Conservation (phyloP, 768 basidiomycete species). For the Calocybe cyanea region DNA sequence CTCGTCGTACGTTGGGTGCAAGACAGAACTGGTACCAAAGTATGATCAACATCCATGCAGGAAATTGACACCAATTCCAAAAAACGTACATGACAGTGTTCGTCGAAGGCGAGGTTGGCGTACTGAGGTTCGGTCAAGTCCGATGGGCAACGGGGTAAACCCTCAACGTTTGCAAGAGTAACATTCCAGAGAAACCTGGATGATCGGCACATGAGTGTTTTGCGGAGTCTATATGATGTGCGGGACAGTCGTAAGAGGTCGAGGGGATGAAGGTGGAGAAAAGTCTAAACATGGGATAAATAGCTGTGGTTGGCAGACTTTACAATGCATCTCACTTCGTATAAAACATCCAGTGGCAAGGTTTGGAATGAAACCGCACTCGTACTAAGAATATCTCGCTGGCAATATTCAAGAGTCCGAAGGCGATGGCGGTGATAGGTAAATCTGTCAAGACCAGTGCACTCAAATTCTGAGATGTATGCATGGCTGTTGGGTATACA, state of each 20-base stretch:
- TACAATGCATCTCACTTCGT: slow-evolving; percentile 20
- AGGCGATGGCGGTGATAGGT: no score
- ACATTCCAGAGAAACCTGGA: slow-evolving; percentile 27
- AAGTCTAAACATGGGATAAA: slow-evolving; percentile 31
- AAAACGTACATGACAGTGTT: slow-evolving; percentile 18
- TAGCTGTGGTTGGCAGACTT: background rate
- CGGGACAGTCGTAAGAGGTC: slow-evolving; percentile 39
- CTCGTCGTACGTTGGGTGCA: slow-evolving; percentile 22
- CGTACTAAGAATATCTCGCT: no score
- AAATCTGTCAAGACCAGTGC: no score
- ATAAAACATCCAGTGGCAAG: slow-evolving; percentile 27
- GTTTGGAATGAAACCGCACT: slow-evolving; percentile 2
- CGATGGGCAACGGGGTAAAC: slow-evolving; percentile 30
- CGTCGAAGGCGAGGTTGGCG: slow-evolving; percentile 30
- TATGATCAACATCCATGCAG: background rate
- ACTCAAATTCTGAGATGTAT: background rate
- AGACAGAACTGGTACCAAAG: slow-evolving; percentile 27
- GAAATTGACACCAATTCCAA: background rate
- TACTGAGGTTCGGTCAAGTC: slow-evolving; percentile 36
- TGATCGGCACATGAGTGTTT: slow-evolving; percentile 27
- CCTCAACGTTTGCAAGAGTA: slow-evolving; percentile 21
- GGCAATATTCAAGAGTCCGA: no score
- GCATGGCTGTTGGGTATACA: background rate
- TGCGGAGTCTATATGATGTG: slow-evolving; percentile 32
- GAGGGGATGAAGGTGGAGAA: slow-evolving; percentile 36